Base-by-base conservation (phyloP, 495 filamentous ascomycete genomes). In the Hyphodiscus hymeniophilus region DNA sequence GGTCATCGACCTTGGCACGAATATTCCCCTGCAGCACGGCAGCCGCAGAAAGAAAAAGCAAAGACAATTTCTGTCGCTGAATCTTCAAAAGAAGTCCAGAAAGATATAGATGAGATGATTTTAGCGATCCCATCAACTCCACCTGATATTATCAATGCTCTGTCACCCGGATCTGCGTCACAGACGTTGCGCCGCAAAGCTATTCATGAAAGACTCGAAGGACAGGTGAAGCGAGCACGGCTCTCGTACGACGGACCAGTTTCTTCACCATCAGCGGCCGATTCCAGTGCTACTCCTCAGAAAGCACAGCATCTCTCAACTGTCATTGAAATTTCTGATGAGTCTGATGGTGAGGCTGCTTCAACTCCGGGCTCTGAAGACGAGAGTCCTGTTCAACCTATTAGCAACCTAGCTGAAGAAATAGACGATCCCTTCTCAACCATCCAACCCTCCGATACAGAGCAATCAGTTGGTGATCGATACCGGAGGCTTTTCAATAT, bases 121-220 rank as follows among this genome's bases (percentile, higher is more conserved):
- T 28, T 10, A 28, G 10, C 26, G 26, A 28, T 28, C 28, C 11
- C 6, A 7, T 17, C 26, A 0, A 48, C 45, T 17, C 46, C 46
- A 20, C 36, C 39, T 35, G 33, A 18, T 17, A 11, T 32, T 0
- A 45, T 43, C 3, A n/a, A 17, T 17, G 43, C 51, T 40, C 26
- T 30, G 7, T 52, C 56, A 3, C 56, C 45, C 13, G 43, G 49
- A 20, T 52, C 56, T 13, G 48, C 38, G 12, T 58, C 51, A 15
- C 56, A 59, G 41, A 35, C 28, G 24, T 33, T 53, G 10, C 45
- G 52, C 23, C 52, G 48, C 11, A 52, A 53, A 28, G 49, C 49
- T 30, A 51, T 53, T n/a, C 17, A n/a, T 43, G 13, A 36, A 56
- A 7, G 46, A 28, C 10, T 16, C 48, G 3, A 32, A 30, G 7